These are phyloP conservation scores for Pisolithus sp. DNA, from an alignment of 768 basidiomycete species.

Conservation along the genomic window DNA sequence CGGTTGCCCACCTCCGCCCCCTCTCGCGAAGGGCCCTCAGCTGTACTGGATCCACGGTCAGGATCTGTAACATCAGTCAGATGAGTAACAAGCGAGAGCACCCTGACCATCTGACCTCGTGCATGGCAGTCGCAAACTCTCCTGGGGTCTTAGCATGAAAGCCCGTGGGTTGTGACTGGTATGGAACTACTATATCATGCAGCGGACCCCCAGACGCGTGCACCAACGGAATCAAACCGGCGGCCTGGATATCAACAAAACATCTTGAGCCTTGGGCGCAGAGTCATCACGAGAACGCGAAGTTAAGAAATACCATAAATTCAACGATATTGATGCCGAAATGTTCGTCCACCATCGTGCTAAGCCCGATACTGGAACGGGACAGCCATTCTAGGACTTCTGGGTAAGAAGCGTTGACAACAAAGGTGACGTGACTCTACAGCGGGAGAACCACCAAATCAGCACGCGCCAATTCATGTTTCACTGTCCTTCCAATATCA, in stretches of 20 bases:
- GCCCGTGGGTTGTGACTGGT: conserved; percentile 67
- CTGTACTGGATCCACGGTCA: conserved; percentile 50
- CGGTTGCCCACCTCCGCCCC: conserved; percentile 65
- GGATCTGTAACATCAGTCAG: conserved; percentile 13
- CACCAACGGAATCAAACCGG: conserved; percentile 85
- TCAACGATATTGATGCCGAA: conserved; percentile 98
- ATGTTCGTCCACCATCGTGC: conserved; percentile 98
- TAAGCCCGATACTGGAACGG: conserved; percentile 75
- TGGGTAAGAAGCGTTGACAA: conserved; percentile 77
- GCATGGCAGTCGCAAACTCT: conserved; percentile 62
- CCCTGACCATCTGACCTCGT: conserved; percentile 33
- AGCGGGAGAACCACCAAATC: neutral
- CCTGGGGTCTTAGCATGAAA: conserved; percentile 69
- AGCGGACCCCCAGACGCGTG: conserved; percentile 93
- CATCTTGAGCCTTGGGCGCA: conserved; percentile 4
- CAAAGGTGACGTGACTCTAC: conserved; percentile 67
- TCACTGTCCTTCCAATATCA: neutral
- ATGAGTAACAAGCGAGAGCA: neutral
- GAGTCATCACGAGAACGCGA: neutral
- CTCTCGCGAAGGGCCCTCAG: conserved; percentile 59
- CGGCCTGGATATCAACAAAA: conserved; percentile 52
- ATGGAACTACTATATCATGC: conserved; percentile 85
- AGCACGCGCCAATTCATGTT: neutral
- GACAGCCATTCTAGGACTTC: conserved; percentile 68
- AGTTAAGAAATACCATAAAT: conserved; percentile 67